These are phyloP conservation scores for Torulaspora franciscae DNA, from an alignment of 805 yeast genomes.

Conservation along the genomic window DNA sequence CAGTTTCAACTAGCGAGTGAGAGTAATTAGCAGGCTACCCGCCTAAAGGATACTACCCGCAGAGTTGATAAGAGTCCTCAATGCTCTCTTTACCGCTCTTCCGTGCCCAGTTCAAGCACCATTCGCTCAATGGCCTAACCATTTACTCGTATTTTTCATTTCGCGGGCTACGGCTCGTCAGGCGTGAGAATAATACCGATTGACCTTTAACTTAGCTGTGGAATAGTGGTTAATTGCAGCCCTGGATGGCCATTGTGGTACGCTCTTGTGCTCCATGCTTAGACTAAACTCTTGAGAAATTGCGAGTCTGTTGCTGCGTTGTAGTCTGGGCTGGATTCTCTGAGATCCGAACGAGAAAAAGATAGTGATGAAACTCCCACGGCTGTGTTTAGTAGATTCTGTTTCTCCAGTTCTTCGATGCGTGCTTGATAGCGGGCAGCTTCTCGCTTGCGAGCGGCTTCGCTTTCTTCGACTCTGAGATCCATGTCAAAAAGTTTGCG, in stretches of 20 bases:
- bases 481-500: constrained; percentile 27
- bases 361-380: constrained; percentile 10
- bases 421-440: constrained; percentile 24
- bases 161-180: constrained; percentile 5
- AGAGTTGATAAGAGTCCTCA: neutral
- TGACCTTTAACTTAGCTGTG: neutral
- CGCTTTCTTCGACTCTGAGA: constrained; percentile 25
- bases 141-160: constrained; percentile 4
- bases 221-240: neutral
- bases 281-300: constrained; percentile 15
- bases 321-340: constrained; percentile 17
- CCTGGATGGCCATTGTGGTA: neutral
- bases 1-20: neutral
- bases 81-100: constrained; percentile 1
- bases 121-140: neutral
- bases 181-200: constrained; percentile 1
- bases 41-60: neutral
- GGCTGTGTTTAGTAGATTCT: constrained; percentile 8
- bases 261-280: neutral
- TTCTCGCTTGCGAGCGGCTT: constrained; percentile 23
- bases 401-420: constrained; percentile 30
- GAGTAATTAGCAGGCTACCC: neutral
- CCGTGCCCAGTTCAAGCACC: neutral
- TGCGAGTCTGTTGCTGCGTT: constrained; percentile 18
- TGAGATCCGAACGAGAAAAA: constrained; percentile 8